Percentiles rank a stretch among this genome's conserved stretches.
Conservation (phyloP, 192 early-diverging fungal genomes). For the Rhizophlyctis rosea region DNA sequence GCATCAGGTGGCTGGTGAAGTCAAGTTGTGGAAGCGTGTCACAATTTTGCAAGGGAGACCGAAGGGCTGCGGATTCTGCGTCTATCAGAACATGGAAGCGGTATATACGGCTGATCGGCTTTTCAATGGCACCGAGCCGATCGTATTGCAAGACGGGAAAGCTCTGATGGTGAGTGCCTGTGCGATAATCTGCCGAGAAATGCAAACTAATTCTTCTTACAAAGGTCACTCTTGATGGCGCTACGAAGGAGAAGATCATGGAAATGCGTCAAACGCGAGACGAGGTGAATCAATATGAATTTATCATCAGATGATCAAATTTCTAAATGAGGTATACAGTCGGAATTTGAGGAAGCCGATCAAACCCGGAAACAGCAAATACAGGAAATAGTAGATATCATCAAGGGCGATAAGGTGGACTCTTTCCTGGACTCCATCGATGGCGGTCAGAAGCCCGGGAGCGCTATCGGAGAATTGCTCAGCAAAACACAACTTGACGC, state of each 20-base stretch:
- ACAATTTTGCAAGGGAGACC: conserved; percentile 59
- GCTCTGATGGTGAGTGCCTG: conserved; percentile 26
- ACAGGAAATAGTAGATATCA: conserved; percentile 36
- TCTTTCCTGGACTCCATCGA: conserved; percentile 14
- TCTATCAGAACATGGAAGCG: conserved; percentile 63
- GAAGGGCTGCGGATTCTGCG: conserved; percentile 72
- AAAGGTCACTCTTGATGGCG: conserved; percentile 58
- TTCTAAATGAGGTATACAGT: background rate
- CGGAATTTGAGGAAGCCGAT: conserved; percentile 35
- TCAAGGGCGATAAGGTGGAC: conserved; percentile 26
- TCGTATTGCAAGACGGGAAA: conserved; percentile 43
- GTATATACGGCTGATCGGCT: conserved; percentile 63
- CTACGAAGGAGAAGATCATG: conserved; percentile 53
- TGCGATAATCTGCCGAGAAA: conserved; percentile 21
- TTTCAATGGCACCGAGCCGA: conserved; percentile 52
- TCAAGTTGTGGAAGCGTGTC: conserved; percentile 68
- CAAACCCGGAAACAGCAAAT: conserved; percentile 47
- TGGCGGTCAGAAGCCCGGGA: conserved; percentile 4
- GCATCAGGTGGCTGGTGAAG: conserved; percentile 61
- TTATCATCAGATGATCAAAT: background rate
- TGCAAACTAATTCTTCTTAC: conserved; percentile 1
- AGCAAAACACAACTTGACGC: conserved; percentile 24
- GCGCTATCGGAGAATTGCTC: background rate
- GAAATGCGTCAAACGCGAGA: conserved; percentile 22
- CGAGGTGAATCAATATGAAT: background rate